Conservation (phyloP, 805 yeast genomes). For the Naumovozyma castellii region DNA sequence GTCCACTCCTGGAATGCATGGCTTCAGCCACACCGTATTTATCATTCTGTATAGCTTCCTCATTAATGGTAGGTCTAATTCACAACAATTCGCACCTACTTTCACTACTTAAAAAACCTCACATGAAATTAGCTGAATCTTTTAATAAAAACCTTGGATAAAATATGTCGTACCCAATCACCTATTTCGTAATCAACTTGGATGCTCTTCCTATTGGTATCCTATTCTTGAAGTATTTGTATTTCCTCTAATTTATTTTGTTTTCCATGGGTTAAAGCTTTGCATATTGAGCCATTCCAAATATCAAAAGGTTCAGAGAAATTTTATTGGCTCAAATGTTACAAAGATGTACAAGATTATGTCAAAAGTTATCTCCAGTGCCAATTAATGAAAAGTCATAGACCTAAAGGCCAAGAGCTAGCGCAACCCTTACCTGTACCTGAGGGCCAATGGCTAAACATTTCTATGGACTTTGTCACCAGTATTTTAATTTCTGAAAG, state of each 20-base stretch:
- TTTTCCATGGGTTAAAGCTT: neutral
- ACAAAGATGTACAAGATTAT: no score
- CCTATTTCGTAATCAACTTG: constrained; percentile 1
- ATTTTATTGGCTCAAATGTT: no score
- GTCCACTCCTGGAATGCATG: neutral
- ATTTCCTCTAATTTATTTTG: constrained; percentile 1
- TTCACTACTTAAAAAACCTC: constrained; percentile 2
- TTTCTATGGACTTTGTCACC: constrained; percentile 12
- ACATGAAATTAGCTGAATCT: constrained; percentile 1
- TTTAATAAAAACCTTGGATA: constrained; percentile 1
- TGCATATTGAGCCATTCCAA: constrained; percentile 1
- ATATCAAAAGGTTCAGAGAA: no score
- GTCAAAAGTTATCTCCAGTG: constrained; percentile 5
- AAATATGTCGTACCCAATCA: constrained; percentile 4
- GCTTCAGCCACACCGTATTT: constrained; percentile 1
- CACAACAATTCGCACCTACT: neutral
- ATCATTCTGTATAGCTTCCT: constrained; percentile 2
- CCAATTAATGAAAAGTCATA: constrained; percentile 4
- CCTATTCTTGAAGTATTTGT: constrained; percentile 1
- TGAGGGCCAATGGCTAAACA: constrained; percentile 11
- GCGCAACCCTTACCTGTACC: constrained; percentile 7
- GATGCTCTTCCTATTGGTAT: neutral
- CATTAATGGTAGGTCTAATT: constrained; percentile 1
- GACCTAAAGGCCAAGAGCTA: constrained; percentile 5
- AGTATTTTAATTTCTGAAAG: constrained; percentile 7